Evolutionary conservation across 352 stramenopile genomes (phyloP).

Genomic region (Albugo candida): DNA sequence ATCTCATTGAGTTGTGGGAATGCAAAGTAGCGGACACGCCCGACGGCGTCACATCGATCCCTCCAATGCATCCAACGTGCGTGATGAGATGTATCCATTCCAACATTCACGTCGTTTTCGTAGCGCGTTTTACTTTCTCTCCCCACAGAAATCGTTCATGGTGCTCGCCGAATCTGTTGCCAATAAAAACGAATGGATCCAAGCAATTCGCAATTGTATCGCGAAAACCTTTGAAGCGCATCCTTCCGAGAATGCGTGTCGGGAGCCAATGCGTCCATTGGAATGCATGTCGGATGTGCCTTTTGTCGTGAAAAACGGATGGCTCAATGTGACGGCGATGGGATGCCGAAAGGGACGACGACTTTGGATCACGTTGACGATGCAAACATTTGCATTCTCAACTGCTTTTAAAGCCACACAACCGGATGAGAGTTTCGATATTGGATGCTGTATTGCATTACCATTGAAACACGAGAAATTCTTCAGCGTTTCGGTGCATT

Average conservation of each 20-base stretch:
- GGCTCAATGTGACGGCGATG: constrained; percentile 46
- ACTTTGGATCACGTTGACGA: constrained; percentile 57
- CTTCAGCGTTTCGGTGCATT: constrained; percentile 25
- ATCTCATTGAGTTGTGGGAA: constrained; percentile 55
- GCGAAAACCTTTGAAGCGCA: constrained; percentile 29
- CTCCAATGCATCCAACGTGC: constrained; percentile 37
- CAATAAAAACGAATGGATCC: constrained; percentile 41
- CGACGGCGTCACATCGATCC: constrained; percentile 19
- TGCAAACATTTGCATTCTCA: constrained; percentile 44
- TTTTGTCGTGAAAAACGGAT: constrained; percentile 75
- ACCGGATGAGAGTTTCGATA: constrained; percentile 42
- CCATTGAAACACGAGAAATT: constrained; percentile 31
- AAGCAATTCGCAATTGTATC: constrained; percentile 42
- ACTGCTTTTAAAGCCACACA: constrained; percentile 40
- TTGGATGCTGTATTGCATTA: constrained; percentile 31
- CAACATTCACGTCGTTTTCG: neutral
- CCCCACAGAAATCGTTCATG: constrained; percentile 76
- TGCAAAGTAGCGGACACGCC: constrained; percentile 58
- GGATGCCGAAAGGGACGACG: constrained; percentile 18
- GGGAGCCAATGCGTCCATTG: constrained; percentile 40
- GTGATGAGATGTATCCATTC: constrained; percentile 5
- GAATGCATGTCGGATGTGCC: constrained; percentile 15
- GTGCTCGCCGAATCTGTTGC: constrained; percentile 41
- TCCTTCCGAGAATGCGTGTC: constrained; percentile 27
- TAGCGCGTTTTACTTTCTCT: constrained; percentile 75